Conservation (phyloP, 75 land plant genomes). For the Picea sitchensis region DNA sequence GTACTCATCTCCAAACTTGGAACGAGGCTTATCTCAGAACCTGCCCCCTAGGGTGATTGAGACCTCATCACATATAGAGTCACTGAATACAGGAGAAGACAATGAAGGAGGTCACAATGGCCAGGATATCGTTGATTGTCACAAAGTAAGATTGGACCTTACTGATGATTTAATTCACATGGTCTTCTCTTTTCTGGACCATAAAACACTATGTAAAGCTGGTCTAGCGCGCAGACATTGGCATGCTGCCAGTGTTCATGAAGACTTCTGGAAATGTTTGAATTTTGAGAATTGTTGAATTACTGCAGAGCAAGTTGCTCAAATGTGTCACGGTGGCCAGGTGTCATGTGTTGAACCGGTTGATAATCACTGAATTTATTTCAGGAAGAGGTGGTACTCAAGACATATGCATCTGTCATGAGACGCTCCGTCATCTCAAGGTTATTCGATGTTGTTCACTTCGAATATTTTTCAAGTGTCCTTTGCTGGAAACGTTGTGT, state of each 20-base stretch:
- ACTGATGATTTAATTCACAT: slow-evolving; percentile 90
- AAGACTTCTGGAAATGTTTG: slow-evolving; percentile 93
- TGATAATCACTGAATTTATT: neutral
- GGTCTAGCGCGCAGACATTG: slow-evolving; percentile 89
- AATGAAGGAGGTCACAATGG: slow-evolving; percentile 14
- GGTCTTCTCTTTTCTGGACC: slow-evolving; percentile 89
- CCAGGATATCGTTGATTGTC: slow-evolving; percentile 17
- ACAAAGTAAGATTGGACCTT: slow-evolving; percentile 64
- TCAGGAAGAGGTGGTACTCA: slow-evolving; percentile 57
- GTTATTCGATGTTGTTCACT: slow-evolving; percentile 75
- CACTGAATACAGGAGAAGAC: slow-evolving; percentile 12
- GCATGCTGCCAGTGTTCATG: slow-evolving; percentile 86
- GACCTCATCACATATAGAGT: slow-evolving; percentile 8
- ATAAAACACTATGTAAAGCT: slow-evolving; percentile 67
- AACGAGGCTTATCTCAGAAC: neutral
- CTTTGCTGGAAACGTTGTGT: slow-evolving; percentile 64
- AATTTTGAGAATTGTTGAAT: slow-evolving; percentile 68
- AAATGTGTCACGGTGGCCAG: neutral
- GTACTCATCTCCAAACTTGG: neutral
- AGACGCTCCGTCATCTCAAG: slow-evolving; percentile 47
- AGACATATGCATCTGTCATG: slow-evolving; percentile 71
- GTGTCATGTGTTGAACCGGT: neutral
- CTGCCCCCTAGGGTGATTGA: neutral
- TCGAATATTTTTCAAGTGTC: slow-evolving; percentile 86
- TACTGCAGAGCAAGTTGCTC: slow-evolving; percentile 61